Percentiles rank a stretch among this genome's conserved stretches.
Evolutionary conservation across 2,329 filamentous ascomycete species (phyloP).

Genomic region (Graphium sp.): DNA sequence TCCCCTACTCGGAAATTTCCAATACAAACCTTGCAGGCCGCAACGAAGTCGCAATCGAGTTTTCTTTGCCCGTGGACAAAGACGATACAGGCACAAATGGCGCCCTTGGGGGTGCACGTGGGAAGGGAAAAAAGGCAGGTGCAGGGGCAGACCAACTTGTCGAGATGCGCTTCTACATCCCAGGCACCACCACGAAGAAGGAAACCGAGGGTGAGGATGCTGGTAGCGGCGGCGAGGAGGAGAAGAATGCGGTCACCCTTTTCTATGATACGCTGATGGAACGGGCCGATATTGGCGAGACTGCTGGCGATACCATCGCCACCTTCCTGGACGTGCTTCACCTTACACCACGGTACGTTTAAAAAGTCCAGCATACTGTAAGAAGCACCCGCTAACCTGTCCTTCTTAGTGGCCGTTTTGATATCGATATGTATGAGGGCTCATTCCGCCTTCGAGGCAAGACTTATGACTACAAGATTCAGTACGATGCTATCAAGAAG

Average conservation of each 20-base stretch:
- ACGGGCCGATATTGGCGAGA: constrained; percentile 97
- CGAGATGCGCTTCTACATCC: constrained; percentile 98
- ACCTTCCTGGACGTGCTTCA: constrained; percentile 95
- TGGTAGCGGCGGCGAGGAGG: constrained; percentile 50
- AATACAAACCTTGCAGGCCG: constrained; percentile 96
- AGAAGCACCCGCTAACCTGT: not conserved
- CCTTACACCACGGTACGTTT: constrained; percentile 67
- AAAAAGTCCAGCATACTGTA: not conserved
- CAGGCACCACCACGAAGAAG: constrained; percentile 70
- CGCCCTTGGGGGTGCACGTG: constrained; percentile 43
- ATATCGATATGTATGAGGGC: constrained; percentile 98
- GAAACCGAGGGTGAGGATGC: constrained; percentile 53
- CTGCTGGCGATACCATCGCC: constrained; percentile 94
- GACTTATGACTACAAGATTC: constrained; percentile 99
- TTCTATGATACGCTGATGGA: constrained; percentile 98
- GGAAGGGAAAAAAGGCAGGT: constrained; percentile 74
- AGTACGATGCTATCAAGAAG: constrained; percentile 95
- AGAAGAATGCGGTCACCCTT: constrained; percentile 89
- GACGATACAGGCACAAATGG: constrained; percentile 60
- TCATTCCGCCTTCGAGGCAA: constrained; percentile 96
- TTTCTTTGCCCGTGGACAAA: constrained; percentile 58
- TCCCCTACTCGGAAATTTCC: constrained; percentile 91
- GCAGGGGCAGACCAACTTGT: constrained; percentile 85
- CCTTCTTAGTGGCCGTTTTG: constrained; percentile 76
- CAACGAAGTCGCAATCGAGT: constrained; percentile 94